Evolutionary conservation across 106 monocot species (phyloP), one percentile per base, ranked within the genome.

Genomic region (Dendrobium officinale): DNA sequence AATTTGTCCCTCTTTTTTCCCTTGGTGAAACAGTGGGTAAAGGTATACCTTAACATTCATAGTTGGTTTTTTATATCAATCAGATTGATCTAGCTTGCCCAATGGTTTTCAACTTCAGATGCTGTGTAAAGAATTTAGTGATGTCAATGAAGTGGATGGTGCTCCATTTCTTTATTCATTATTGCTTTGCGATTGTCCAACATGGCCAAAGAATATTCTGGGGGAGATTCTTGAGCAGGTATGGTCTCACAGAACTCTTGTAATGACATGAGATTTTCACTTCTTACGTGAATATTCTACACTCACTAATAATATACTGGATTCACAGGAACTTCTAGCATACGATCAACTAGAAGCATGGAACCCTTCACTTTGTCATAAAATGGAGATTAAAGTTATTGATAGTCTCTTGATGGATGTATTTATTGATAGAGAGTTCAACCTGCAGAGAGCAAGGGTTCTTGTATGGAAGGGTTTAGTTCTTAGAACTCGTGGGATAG

Each of bases 11-110:
- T 79, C 74, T 92, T 87, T 55, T 87, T 84, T 44, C 59, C 55
- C 37, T 83, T 96, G 88, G 78, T 92, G 64, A 91, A 90, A 72
- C 84, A 85, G 81, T 96, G 96, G 96, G 90, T 92, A 87, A 93
- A 96, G 96, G 96, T 96, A 79, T 43, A 77, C 8, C 77, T 17
- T 82, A 37, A 72, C 81, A 48, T 76, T 49, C 26, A 22, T 48
- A 68, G 18, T 77, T 67, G 2, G 17, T 31, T 15, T 31, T 4
- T 73, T 55, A 43, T 74, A 37, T 77, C 17, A 55, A 41, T 59
- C 19, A 13, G 13, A 66, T 81, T 78, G 42, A 82, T 15, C 49
- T 81, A 77, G 41, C 29, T 70, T 66, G 22, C 54, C 72, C 76
- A 80, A 84, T 74, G 15, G n/a, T 73, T 79, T 85, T 47, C n/a